Evolutionary conservation across 116 monocot genomes (phyloP).

Genomic region (Phalaenopsis hybrid): DNA sequence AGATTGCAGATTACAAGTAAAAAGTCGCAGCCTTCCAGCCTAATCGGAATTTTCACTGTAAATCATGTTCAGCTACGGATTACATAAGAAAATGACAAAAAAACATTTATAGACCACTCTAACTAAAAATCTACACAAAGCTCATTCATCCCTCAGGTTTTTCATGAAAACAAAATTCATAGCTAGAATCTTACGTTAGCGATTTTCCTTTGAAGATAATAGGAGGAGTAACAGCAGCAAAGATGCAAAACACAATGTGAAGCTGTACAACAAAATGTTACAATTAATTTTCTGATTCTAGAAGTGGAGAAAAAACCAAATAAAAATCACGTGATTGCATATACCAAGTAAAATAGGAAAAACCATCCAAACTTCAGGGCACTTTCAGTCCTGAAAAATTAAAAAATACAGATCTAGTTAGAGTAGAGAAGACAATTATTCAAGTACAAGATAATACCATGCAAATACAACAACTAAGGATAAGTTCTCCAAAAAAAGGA

Average conservation of each 20-base stretch:
- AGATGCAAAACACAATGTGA: constrained; percentile 79
- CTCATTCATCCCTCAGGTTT: too few species aligned
- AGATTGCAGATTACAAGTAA: too few species aligned
- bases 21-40: too few species aligned
- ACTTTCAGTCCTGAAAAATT: constrained; percentile 73
- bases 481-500: background rate
- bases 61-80: too few species aligned
- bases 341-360: constrained; percentile 77
- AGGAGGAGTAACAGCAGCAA: constrained; percentile 92
- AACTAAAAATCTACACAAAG: too few species aligned
- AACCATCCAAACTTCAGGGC: constrained; percentile 96
- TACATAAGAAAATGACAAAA: too few species aligned
- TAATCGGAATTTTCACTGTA: too few species aligned
- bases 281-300: background rate
- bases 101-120: too few species aligned
- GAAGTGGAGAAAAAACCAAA: background rate
- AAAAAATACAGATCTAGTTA: background rate
- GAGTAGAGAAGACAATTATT: background rate
- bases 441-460: background rate
- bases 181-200: too few species aligned
- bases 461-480: background rate
- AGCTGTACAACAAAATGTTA: constrained; percentile 28
- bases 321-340: background rate
- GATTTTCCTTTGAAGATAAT: constrained; percentile 78
- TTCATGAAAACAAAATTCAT: too few species aligned